Conservation (phyloP, 192 early-diverging fungal species). For the Backusella tuberculispora region DNA sequence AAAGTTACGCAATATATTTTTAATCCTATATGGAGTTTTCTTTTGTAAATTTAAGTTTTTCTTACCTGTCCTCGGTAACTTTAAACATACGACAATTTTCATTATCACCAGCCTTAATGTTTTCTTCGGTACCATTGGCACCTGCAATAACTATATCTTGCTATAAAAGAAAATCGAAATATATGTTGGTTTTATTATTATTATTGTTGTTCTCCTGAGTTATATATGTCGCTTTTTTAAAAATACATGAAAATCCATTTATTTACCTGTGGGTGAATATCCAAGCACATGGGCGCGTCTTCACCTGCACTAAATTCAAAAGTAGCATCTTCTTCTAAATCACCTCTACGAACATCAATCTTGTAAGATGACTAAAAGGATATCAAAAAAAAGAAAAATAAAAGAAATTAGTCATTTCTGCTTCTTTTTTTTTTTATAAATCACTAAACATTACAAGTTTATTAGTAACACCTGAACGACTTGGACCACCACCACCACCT, state of each 20-base stretch:
- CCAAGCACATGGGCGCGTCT: constrained; percentile 85
- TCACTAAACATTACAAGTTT: constrained; percentile 65
- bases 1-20: not conserved
- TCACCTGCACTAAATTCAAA: constrained; percentile 55
- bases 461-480: constrained; percentile 84
- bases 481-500: constrained; percentile 87
- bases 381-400: not conserved
- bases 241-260: not conserved
- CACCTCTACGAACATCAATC: constrained; percentile 44
- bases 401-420: not conserved
- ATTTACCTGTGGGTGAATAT: constrained; percentile 77
- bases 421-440: not conserved
- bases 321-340: constrained; percentile 38
- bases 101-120: constrained; percentile 73
- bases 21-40: not conserved
- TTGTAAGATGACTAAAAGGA: constrained; percentile 55
- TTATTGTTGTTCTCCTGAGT: not conserved
- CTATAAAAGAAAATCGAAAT: constrained; percentile 30
- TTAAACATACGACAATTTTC: constrained; percentile 80
- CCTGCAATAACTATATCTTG: constrained; percentile 65
- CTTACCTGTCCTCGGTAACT: constrained; percentile 47
- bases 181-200: not conserved
- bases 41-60: not conserved
- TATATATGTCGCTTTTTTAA: not conserved
- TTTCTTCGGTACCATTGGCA: constrained; percentile 67